These are phyloP conservation scores for Malassezia slooffiae DNA, from an alignment of 1,284 basidiomycete genomes.

Conservation along the genomic window DNA sequence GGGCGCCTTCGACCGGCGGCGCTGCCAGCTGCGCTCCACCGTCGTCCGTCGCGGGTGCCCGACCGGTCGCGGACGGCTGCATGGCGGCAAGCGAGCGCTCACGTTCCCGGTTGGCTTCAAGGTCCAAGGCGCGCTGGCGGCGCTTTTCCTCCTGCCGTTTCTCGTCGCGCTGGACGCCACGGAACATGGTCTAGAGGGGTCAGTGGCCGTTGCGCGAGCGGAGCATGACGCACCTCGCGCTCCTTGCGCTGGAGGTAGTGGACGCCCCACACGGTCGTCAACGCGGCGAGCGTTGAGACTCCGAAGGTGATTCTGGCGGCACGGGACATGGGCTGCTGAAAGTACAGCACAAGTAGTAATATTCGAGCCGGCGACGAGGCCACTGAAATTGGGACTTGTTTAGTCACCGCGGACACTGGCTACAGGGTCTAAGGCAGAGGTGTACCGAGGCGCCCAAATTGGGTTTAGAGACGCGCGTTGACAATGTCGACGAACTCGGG, in stretches of 20 bases:
- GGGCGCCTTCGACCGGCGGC: too few species aligned
- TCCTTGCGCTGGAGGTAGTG: conserved; percentile 79
- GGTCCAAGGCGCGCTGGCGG: conserved; percentile 27
- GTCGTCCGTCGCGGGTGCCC: too few species aligned
- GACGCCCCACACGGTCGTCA: conserved; percentile 73
- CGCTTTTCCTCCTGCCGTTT: conserved; percentile 32
- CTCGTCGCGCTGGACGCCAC: conserved; percentile 40
- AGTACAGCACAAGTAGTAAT: too few species aligned
- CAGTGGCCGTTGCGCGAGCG: too few species aligned
- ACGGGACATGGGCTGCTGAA: conserved; percentile 63
- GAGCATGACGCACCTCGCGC: conserved; percentile 55
- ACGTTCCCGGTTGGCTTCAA: conserved; percentile 27
- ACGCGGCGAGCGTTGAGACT: conserved; percentile 59
- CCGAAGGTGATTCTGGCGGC: conserved; percentile 66
- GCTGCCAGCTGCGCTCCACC: too few species aligned
- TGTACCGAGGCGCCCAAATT: too few species aligned
- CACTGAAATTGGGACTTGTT: too few species aligned
- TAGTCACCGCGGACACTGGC: too few species aligned
- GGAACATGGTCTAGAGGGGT: conserved; percentile 43
- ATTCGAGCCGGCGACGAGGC: too few species aligned
- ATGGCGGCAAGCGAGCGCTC: too few species aligned
- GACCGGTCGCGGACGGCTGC: too few species aligned
- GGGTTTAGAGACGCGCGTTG: conserved; percentile 54
- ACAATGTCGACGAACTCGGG: conserved; percentile 73
- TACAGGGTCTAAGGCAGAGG: too few species aligned